Base-by-base conservation (phyloP, 306 rosid genomes). In the Lathyrus oleraceus region DNA sequence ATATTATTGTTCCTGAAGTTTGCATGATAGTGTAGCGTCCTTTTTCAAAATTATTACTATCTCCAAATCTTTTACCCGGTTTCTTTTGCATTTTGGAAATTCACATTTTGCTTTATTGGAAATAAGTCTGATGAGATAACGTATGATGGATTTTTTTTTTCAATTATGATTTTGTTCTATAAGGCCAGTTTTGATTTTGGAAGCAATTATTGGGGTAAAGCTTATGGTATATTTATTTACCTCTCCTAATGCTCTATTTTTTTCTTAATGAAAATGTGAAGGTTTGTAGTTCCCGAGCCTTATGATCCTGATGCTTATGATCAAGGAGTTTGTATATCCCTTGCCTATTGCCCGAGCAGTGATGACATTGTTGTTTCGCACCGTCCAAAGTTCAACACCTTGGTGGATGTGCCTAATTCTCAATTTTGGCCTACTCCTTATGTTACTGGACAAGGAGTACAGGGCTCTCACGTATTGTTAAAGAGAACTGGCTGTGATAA, bases 261-360 rank as follows among this genome's bases (percentile, higher is more conserved):
- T 27, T 57, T 27, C 62, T 17, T 56, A 57, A 30, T 12, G 14
- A 45, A 42, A 57, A 58, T 17, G 16, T 85, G 85, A 57, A 94
- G 98, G 95, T 77, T 67, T 72, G 48, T 90, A 72, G 74, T 90
- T 80, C 92, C 91, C 44, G 92, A 78, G 76, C 82, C 89, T 1
- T 81, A 77, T 36, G 78, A 82, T 81, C 92, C 91, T 44, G 90
- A 78, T 74, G 82, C 87, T 1, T 79, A 77, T 36, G 80, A 82
- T 67, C 91, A 84, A 81, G 97, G 96, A 69, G 86, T 94, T 72
- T 94, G 98, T 73, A 94, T 89, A 73, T 94, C 96, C 35, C 86
- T 90, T 71, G 92, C 96, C 25, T 84, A 81, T 76, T 85, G 89
- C 78, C 79, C 88, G n/a, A 87, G 82, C 61, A 83, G 81, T 45